phyloP scores from a whole-genome alignment of 2,329 filamentous ascomycete species.

The Biscogniauxia mediterranea region DNA sequence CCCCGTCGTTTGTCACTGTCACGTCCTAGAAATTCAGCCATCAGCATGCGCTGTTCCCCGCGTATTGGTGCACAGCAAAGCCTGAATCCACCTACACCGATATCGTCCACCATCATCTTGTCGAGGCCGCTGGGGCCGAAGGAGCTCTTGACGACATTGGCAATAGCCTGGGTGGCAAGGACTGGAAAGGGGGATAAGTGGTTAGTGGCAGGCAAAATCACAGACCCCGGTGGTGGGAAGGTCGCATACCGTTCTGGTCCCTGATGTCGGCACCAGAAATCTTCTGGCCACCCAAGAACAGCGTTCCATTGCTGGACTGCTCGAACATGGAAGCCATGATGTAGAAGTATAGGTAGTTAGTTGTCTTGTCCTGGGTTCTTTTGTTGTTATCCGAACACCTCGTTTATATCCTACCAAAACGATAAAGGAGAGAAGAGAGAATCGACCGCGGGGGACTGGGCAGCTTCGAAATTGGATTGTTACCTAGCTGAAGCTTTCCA shows the following conservation, averaged over 20 bases:
- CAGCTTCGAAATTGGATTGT: slow-evolving; percentile 22
- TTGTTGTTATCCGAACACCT: background rate
- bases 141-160: slow-evolving; percentile 98
- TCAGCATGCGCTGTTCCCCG: slow-evolving; percentile 1
- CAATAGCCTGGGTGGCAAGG: slow-evolving; percentile 90
- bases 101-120: slow-evolving; percentile 99
- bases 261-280: slow-evolving; percentile 95
- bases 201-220: no score
- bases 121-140: slow-evolving; percentile 96
- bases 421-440: slow-evolving; percentile 5
- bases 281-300: slow-evolving; percentile 97
- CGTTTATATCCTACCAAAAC: background rate
- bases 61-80: background rate
- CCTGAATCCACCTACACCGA: slow-evolving; percentile 64
- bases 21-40: slow-evolving; percentile 65
- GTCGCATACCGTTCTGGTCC: slow-evolving; percentile 81
- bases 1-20: slow-evolving; percentile 97
- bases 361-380: background rate
- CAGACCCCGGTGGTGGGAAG: slow-evolving; percentile 3
- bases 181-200: slow-evolving; percentile 49
- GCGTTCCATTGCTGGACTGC: slow-evolving; percentile 88
- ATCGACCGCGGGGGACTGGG: slow-evolving; percentile 11
- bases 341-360: background rate
- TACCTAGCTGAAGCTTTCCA: slow-evolving; percentile 15
- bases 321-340: slow-evolving; percentile 94